Evolutionary conservation across 2,329 filamentous ascomycete species (phyloP).

Genomic region (Didymella glomerata): DNA sequence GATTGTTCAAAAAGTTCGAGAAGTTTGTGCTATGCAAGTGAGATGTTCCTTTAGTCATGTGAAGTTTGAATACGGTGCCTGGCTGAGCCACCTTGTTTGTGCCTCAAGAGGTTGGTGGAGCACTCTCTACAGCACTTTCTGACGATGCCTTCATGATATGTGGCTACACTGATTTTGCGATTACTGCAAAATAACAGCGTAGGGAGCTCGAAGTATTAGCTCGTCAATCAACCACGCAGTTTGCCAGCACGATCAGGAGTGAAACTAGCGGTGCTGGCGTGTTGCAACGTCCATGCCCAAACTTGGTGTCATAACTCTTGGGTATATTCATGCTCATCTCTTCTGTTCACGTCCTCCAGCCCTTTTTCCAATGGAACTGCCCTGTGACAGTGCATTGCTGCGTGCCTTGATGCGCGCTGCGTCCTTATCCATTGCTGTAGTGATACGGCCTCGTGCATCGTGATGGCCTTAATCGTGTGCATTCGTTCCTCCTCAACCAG

Average conservation of each 20-base stretch:
- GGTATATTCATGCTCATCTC: slow-evolving; percentile 1
- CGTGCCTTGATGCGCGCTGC: not conserved
- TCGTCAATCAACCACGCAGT: no score
- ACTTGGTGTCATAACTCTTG: not conserved
- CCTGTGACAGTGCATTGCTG: not conserved
- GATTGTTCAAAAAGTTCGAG: no score
- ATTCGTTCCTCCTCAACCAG: not conserved
- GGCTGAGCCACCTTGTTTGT: no score
- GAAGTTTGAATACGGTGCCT: no score
- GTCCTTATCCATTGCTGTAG: not conserved
- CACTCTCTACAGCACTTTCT: no score
- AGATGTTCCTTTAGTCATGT: no score
- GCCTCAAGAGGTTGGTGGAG: no score
- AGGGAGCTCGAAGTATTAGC: no score
- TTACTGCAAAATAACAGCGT: no score
- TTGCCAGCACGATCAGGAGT: not conserved
- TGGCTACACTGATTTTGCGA: no score
- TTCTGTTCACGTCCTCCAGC: not conserved
- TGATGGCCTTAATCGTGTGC: not conserved
- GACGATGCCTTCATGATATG: no score
- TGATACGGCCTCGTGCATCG: not conserved
- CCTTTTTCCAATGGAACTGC: not conserved
- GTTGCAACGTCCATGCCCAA: not conserved
- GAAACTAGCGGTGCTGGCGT: not conserved
- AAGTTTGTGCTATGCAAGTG: no score